phyloP scores from a whole-genome alignment of 2,329 filamentous ascomycete species.

The Geosmithia putterillii region DNA sequence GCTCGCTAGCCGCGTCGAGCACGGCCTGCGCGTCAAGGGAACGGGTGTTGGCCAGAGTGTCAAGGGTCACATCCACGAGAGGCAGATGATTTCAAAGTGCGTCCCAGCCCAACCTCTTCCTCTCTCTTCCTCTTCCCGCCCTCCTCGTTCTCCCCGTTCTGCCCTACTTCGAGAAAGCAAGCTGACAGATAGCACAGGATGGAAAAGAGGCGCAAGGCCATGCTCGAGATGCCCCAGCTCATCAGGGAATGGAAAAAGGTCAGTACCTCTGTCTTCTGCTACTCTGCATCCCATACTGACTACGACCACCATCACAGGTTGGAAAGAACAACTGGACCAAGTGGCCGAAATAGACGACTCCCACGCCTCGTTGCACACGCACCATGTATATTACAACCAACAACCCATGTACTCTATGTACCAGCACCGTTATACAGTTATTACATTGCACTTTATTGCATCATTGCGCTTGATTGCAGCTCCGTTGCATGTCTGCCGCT shows the following conservation, averaged over 20 bases:
- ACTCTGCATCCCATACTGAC: no score
- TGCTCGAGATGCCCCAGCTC: conserved; percentile 88
- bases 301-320: no score
- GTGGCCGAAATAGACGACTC: conserved; percentile 37
- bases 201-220: conserved; percentile 81
- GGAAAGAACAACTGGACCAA: conserved; percentile 44
- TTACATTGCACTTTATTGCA: not conserved
- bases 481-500: not conserved
- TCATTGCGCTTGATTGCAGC: no score
- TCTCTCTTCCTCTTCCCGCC: not conserved
- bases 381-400: conserved; percentile 15
- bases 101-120: no score
- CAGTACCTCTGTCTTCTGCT: no score
- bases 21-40: conserved; percentile 76
- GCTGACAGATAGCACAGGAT: conserved; percentile 41
- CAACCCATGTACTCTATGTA: conserved; percentile 13
- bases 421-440: not conserved
- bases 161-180: not conserved
- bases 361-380: conserved; percentile 7
- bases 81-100: conserved; percentile 64
- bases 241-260: conserved; percentile 91
- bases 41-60: conserved; percentile 86
- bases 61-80: conserved; percentile 91
- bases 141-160: not conserved
- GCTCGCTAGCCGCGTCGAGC: conserved; percentile 61